These are phyloP conservation scores for Exserohilum rostratum DNA, from an alignment of 2,329 filamentous ascomycete species.

Conservation along the genomic window DNA sequence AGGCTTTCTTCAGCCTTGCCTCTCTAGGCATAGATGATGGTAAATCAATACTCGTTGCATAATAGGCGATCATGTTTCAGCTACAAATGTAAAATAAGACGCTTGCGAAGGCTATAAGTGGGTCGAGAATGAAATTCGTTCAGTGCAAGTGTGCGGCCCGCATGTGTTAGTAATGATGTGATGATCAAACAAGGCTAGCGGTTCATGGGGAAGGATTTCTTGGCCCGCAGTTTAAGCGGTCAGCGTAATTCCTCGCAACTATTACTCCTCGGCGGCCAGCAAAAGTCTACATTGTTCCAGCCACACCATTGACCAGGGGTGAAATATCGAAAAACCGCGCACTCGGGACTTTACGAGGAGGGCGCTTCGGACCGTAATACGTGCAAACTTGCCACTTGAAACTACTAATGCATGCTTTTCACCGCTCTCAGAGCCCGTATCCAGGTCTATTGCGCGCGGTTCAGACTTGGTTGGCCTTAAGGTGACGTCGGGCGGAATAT, in stretches of 20 bases:
- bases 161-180: neutral
- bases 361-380: neutral
- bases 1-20: slow-evolving; percentile 36
- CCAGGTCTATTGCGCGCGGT: neutral
- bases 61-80: neutral
- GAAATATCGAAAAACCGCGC: neutral
- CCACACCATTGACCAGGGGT: slow-evolving; percentile 13
- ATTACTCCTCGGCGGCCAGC: neutral
- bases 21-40: slow-evolving; percentile 22
- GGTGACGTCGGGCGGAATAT: neutral
- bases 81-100: slow-evolving; percentile 13
- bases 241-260: slow-evolving; percentile 1
- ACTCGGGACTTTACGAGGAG: neutral
- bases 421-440: neutral
- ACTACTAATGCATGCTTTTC: neutral
- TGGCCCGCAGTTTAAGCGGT: slow-evolving; percentile 3
- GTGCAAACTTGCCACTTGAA: neutral
- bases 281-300: slow-evolving; percentile 5
- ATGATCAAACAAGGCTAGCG: neutral
- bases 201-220: neutral
- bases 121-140: neutral
- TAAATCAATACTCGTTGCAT: slow-evolving; percentile 1
- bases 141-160: neutral
- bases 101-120: neutral
- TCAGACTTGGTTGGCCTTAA: neutral